Conservation (phyloP, 2,329 filamentous ascomycete genomes). For the Pyrenophora seminiperda region DNA sequence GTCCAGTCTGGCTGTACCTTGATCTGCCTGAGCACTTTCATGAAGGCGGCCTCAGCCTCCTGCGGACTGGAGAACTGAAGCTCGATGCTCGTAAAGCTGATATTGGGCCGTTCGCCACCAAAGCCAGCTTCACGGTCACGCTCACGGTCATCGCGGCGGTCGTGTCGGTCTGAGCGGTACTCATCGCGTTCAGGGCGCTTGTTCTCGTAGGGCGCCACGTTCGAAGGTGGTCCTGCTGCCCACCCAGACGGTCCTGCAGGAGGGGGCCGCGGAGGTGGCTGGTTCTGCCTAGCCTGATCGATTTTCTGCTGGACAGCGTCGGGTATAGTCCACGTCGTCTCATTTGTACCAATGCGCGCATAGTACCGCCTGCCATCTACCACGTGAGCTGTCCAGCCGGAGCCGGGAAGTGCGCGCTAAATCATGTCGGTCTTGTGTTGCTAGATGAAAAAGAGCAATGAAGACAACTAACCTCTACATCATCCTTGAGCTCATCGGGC, state of each 20-base stretch:
- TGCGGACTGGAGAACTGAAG: slow-evolving; percentile 61
- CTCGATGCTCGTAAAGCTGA: slow-evolving; percentile 58
- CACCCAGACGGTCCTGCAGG: slow-evolving; percentile 55
- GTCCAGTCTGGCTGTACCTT: slow-evolving; percentile 90
- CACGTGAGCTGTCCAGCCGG: slow-evolving; percentile 86
- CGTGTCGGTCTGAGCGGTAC: slow-evolving; percentile 35
- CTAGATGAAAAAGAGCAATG: not conserved
- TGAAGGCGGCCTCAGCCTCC: slow-evolving; percentile 91
- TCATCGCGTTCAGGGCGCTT: slow-evolving; percentile 39
- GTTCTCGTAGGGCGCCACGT: slow-evolving; percentile 50
- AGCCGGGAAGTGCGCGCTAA: slow-evolving; percentile 77
- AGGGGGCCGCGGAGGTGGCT: slow-evolving; percentile 51
- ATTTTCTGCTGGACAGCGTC: slow-evolving; percentile 73
- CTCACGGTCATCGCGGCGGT: slow-evolving; percentile 31
- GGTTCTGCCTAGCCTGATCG: slow-evolving; percentile 67
- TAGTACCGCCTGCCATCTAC: slow-evolving; percentile 91
- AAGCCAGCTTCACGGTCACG: slow-evolving; percentile 58
- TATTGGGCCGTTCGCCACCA: slow-evolving; percentile 40
- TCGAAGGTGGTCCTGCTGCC: slow-evolving; percentile 60
- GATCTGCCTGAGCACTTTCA: slow-evolving; percentile 83
- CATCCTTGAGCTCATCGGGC: slow-evolving; percentile 84
- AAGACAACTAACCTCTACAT: slow-evolving; percentile 68
- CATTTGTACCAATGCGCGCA: slow-evolving; percentile 87
- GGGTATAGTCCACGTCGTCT: slow-evolving; percentile 95
- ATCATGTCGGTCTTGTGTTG: slow-evolving; percentile 17